phyloP scores from a whole-genome alignment of 2,329 filamentous ascomycete species.

The Dendrostoma leiphaemia region DNA sequence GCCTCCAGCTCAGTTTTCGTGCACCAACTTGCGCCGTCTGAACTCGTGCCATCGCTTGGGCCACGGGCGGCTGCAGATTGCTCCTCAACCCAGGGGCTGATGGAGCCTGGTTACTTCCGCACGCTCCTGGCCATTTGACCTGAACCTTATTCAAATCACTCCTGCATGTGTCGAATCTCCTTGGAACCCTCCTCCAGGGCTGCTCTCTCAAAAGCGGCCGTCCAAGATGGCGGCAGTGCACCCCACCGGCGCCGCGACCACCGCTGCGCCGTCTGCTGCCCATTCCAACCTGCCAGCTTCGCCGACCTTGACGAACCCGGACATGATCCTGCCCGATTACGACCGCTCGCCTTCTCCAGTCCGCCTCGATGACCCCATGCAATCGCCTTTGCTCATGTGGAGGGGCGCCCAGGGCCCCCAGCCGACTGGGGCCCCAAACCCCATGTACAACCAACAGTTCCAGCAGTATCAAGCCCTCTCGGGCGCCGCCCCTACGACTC shows the following conservation, averaged over 20 bases:
- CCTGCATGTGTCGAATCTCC: constrained; percentile 1
- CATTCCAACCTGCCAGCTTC: constrained; percentile 62
- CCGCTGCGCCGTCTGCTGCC: constrained; percentile 29
- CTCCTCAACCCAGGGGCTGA: constrained; percentile 10
- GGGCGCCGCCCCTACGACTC: constrained; percentile 53
- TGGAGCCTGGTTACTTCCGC: background rate
- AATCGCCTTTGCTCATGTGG: constrained; percentile 53
- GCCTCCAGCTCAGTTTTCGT: background rate
- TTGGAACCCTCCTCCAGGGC: background rate
- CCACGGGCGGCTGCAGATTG: constrained; percentile 5
- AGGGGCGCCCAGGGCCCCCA: constrained; percentile 38
- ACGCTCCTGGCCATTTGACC: background rate
- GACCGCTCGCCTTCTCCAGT: constrained; percentile 51
- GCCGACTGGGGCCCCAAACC: constrained; percentile 33
- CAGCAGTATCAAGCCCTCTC: constrained; percentile 35
- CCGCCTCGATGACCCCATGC: constrained; percentile 47
- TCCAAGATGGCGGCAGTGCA: constrained; percentile 26
- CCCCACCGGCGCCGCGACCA: constrained; percentile 22
- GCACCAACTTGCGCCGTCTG: background rate
- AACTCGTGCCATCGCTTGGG: background rate
- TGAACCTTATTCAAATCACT: background rate
- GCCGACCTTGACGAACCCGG: constrained; percentile 87
- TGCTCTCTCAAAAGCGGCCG: background rate
- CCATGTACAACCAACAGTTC: constrained; percentile 37
- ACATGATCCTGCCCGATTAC: constrained; percentile 87